Evolutionary conservation across 2,329 filamentous ascomycete genomes (phyloP).

Genomic region (Acrodontium crateriforme): DNA sequence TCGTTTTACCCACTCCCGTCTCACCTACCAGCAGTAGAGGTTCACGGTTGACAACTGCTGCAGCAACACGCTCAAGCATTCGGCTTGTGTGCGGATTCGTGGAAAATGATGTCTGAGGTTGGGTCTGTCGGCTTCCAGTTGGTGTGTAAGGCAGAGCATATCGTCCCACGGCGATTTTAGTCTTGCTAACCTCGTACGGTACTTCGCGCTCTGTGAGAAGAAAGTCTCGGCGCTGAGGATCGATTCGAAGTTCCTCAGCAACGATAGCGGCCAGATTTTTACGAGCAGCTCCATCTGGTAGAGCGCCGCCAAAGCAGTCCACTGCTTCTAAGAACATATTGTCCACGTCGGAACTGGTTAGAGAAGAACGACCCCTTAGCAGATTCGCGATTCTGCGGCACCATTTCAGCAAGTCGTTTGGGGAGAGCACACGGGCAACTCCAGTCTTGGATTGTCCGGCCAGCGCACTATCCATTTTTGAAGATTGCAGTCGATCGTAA

Average conservation of each 20-base stretch:
- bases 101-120: constrained; percentile 51
- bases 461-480: constrained; percentile 31
- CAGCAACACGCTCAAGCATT: constrained; percentile 76
- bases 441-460: constrained; percentile 38
- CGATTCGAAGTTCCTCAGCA: constrained; percentile 75
- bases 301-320: constrained; percentile 78
- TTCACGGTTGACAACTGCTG: constrained; percentile 71
- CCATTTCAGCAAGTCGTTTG: constrained; percentile 83
- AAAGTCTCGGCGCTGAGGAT: constrained; percentile 66
- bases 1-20: constrained; percentile 96
- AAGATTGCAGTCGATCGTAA: constrained; percentile 32
- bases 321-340: constrained; percentile 87
- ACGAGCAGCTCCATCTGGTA: constrained; percentile 52
- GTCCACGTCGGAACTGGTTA: constrained; percentile 57
- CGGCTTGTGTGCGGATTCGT: constrained; percentile 74
- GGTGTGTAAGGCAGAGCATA: constrained; percentile 12
- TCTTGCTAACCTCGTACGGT: constrained; percentile 39
- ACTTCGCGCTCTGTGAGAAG: constrained; percentile 63
- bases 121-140: constrained; percentile 3
- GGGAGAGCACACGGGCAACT: constrained; percentile 48
- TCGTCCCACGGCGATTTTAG: constrained; percentile 16
- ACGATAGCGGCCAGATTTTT: constrained; percentile 52
- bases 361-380: constrained; percentile 46
- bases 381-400: constrained; percentile 61
- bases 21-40: constrained; percentile 92